phyloP scores from a whole-genome alignment of 1,139 yeast species.

The Lodderomyces oxycetoniae region DNA sequence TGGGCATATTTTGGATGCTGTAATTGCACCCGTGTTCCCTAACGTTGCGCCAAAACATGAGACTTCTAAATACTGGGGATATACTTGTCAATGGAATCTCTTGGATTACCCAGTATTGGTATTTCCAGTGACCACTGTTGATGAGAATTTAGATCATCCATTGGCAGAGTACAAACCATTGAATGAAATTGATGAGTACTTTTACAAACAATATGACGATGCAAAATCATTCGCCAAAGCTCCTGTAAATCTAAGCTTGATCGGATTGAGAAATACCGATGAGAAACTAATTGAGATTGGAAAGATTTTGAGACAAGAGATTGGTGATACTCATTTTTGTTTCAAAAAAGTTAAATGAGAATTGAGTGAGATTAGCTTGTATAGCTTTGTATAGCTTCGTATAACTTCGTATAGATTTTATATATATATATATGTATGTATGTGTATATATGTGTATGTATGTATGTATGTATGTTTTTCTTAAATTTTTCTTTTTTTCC shows the following conservation, averaged over 20 bases:
- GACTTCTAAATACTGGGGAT: slow-evolving; percentile 21
- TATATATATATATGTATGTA: no score
- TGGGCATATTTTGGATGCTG: slow-evolving; percentile 35
- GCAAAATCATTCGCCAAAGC: slow-evolving; percentile 17
- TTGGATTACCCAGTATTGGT: slow-evolving; percentile 22
- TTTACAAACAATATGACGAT: slow-evolving; percentile 15
- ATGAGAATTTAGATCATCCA: slow-evolving; percentile 14
- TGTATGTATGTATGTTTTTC: no score
- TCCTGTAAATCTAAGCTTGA: slow-evolving; percentile 17
- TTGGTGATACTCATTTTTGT: no score
- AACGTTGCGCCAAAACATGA: slow-evolving; percentile 21
- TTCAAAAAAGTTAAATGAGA: no score
- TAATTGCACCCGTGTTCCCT: slow-evolving; percentile 20
- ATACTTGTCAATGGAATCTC: slow-evolving; percentile 21
- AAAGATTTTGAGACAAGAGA: slow-evolving; percentile 8
- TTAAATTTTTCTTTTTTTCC: no score
- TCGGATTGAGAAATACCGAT: slow-evolving; percentile 19
- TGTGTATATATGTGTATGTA: no score
- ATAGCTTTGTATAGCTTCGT: no score
- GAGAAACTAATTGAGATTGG: slow-evolving; percentile 18
- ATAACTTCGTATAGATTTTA: no score
- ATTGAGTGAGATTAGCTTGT: no score
- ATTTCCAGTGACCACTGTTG: slow-evolving; percentile 20
- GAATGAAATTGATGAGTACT: slow-evolving; percentile 13
- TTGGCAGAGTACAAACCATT: slow-evolving; percentile 12